Percentiles rank a stretch among this genome's conserved stretches.
phyloP scores from a whole-genome alignment of 1,284 basidiomycete genomes.

The Salmacisia buchloeana region DNA sequence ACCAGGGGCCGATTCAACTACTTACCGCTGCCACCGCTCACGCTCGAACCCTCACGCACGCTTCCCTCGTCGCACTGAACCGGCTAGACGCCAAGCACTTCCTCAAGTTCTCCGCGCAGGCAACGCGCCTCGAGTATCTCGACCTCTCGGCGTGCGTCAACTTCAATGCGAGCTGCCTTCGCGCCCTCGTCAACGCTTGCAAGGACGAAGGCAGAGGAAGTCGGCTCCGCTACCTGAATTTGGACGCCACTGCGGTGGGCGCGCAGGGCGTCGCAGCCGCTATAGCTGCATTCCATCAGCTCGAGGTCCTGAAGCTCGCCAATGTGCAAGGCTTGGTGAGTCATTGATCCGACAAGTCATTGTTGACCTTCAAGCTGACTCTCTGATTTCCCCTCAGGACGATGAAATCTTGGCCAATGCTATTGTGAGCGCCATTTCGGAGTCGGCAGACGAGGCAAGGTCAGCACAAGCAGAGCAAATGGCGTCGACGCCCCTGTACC shows the following conservation, averaged over 20 bases:
- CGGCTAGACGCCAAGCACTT: constrained; percentile 4
- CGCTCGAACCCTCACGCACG: not conserved
- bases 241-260: not conserved
- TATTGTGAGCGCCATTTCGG: not conserved
- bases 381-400: not conserved
- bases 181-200: not conserved
- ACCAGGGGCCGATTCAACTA: not conserved
- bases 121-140: not conserved
- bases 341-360: not conserved
- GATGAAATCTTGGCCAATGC: not conserved
- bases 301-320: not conserved
- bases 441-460: not conserved
- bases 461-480: not conserved
- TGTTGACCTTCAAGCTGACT: not conserved
- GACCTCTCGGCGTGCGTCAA: constrained; percentile 4
- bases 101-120: not conserved
- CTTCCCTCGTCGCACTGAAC: not conserved
- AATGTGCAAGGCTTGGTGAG: constrained; percentile 5
- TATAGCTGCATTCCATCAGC: not conserved
- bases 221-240: not conserved
- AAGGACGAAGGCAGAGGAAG: not conserved
- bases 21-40: not conserved
- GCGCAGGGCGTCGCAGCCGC: not conserved
- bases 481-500: not conserved
- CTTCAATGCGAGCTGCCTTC: not conserved